Percentiles rank a stretch among this genome's conserved stretches.
Evolutionary conservation across 2,329 filamentous ascomycete species (phyloP).

Genomic region (Meredithiella fracta): DNA sequence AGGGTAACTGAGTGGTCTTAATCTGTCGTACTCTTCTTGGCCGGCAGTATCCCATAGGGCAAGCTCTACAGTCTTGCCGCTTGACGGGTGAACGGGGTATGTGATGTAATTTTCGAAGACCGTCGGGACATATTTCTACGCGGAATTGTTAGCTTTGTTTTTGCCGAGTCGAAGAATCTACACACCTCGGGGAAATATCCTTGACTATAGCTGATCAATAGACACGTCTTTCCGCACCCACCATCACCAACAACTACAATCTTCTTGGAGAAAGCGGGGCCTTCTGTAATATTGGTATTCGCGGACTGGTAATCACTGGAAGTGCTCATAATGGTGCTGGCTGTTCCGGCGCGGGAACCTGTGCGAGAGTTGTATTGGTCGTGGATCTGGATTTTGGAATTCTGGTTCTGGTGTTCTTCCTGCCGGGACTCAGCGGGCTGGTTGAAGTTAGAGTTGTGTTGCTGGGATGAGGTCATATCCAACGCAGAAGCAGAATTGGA

Average conservation of each 20-base stretch:
- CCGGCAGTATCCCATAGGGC: slow-evolving; percentile 97
- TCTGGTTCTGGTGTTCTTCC: slow-evolving; percentile 10
- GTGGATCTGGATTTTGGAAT: slow-evolving; percentile 8
- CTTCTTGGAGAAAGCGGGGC: slow-evolving; percentile 92
- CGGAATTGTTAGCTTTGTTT: neutral
- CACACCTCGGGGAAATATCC: slow-evolving; percentile 80
- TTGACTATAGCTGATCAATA: slow-evolving; percentile 96
- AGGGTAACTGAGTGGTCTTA: slow-evolving; percentile 89
- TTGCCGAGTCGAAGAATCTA: neutral
- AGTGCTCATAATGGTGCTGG: slow-evolving; percentile 67
- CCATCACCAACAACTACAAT: slow-evolving; percentile 94
- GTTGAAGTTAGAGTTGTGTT: slow-evolving; percentile 12
- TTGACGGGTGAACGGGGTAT: slow-evolving; percentile 72
- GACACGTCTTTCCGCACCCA: slow-evolving; percentile 94
- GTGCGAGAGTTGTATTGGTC: slow-evolving; percentile 30
- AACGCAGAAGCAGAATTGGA: neutral
- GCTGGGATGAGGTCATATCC: slow-evolving; percentile 14
- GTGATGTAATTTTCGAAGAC: slow-evolving; percentile 99
- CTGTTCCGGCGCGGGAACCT: slow-evolving; percentile 74
- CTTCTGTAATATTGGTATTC: slow-evolving; percentile 74
- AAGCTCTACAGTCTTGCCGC: slow-evolving; percentile 88
- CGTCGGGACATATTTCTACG: slow-evolving; percentile 96
- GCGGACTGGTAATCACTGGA: slow-evolving; percentile 62
- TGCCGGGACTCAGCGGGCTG: slow-evolving; percentile 11
- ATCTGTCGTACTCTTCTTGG: slow-evolving; percentile 94